phyloP scores from a whole-genome alignment of 1,284 basidiomycete genomes.

The Xanthoconium separans region DNA sequence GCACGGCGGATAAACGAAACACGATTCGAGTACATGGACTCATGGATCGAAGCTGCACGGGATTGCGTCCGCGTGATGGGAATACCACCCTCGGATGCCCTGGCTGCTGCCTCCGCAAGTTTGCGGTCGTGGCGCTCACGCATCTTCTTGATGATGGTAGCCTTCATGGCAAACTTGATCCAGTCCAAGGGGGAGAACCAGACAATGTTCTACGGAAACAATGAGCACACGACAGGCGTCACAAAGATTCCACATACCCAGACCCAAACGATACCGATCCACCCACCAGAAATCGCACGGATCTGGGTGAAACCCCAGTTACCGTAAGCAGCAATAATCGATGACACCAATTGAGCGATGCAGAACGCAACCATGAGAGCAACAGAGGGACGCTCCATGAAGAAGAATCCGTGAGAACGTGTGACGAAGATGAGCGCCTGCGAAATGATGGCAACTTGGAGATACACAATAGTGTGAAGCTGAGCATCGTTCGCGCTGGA shows the following conservation, averaged over 20 bases:
- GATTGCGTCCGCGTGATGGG: constrained; percentile 87
- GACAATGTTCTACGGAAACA: constrained; percentile 68
- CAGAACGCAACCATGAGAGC: constrained; percentile 91
- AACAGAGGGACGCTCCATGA: constrained; percentile 93
- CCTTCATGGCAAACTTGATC: constrained; percentile 97
- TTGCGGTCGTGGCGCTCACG: constrained; percentile 59
- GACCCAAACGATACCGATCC: constrained; percentile 97
- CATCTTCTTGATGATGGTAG: constrained; percentile 83
- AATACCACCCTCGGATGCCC: constrained; percentile 54
- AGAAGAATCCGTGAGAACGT: constrained; percentile 95
- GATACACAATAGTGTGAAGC: constrained; percentile 80
- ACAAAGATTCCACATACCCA: constrained; percentile 64
- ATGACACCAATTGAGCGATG: constrained; percentile 90
- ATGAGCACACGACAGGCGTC: not conserved
- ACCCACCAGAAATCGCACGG: constrained; percentile 77
- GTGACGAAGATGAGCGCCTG: constrained; percentile 98
- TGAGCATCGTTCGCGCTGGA: constrained; percentile 70
- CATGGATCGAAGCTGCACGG: constrained; percentile 88
- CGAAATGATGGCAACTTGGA: constrained; percentile 96
- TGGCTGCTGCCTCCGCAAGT: constrained; percentile 38
- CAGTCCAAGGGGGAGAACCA: constrained; percentile 95
- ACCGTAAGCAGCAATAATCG: constrained; percentile 92
- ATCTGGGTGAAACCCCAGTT: constrained; percentile 91
- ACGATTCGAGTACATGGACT: constrained; percentile 93
- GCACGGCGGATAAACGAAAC: constrained; percentile 87